Base-by-base conservation (phyloP, 2,329 filamentous ascomycete genomes). In the Fonsecaea pedrosoi region DNA sequence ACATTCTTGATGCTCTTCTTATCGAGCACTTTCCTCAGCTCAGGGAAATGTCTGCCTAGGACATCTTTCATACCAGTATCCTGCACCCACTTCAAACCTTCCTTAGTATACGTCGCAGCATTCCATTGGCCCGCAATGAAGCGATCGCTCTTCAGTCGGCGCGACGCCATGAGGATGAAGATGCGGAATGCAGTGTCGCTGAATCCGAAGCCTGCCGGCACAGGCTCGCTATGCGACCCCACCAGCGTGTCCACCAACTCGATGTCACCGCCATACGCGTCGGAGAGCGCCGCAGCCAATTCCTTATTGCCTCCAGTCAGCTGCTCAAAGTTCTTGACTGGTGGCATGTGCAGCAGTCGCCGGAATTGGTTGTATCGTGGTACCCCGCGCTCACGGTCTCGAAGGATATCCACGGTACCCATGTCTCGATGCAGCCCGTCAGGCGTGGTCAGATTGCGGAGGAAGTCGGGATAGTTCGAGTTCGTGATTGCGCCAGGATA, bases 181-280 rank as follows among this genome's bases (percentile, higher is more conserved):
- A 83, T 74, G 0, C 81, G 72, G 68, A 83, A 83, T 1, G 81
- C 81, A 1, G 81, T 83, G 60, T 83, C 82, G 67, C 78, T 80
- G 71, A 83, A 83, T 0, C 81, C 82, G 59, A 83, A 83, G 0
- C 81, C 82, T 37, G 78, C 73, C 4, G 80, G 79, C 5, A 83
- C 62, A 0, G 80, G 80, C 70, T 83, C 82, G 54, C 77, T 75
- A 37, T 79, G 78, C 35, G 75, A 80, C 0, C 81, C 82, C 1
- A 83, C 76, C 0, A 83, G 73, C 0, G 78, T 69, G 63, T 83
- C 82, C 0, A 83, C 79, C 12, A 74, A 74, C 45, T 81, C 77
- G 21, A 83, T 74, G n/a, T 83, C 75, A 6, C 59, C 59, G 1
- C 74, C 71, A 70, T 83, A 83, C 1, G 80, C 75, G 7, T 77